Conservation (phyloP, 2,329 filamentous ascomycete genomes). For the Penicillium crustosum region DNA sequence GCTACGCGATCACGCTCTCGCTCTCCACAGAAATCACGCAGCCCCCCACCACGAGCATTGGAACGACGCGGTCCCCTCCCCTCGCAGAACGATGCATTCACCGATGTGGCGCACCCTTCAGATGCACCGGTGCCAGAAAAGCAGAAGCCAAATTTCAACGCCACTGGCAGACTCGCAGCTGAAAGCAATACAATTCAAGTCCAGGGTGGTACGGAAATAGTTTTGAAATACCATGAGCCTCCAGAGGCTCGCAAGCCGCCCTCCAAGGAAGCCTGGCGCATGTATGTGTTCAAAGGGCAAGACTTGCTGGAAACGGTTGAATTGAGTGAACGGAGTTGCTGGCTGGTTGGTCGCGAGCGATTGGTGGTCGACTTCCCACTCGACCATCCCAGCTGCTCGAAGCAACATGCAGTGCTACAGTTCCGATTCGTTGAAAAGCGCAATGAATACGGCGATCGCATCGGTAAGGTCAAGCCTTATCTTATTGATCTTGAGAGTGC, state of each 20-base stretch:
- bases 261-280: conserved; percentile 74
- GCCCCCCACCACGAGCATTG: conserved; percentile 25
- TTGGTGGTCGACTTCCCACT: conserved; percentile 78
- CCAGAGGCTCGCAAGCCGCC: conserved; percentile 87
- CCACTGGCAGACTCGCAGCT: conserved; percentile 78
- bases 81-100: conserved; percentile 49
- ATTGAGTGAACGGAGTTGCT: conserved; percentile 75
- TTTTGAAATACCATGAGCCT: conserved; percentile 95
- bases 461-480: conserved; percentile 79
- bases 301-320: conserved; percentile 81
- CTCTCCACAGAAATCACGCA: conserved; percentile 31
- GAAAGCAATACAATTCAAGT: conserved; percentile 77
- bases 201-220: conserved; percentile 60
- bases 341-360: conserved; percentile 81
- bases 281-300: conserved; percentile 87
- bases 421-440: conserved; percentile 81
- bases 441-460: conserved; percentile 83
- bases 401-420: conserved; percentile 93
- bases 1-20: conserved; percentile 21
- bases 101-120: conserved; percentile 27
- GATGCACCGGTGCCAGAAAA: conserved; percentile 46
- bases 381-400: conserved; percentile 89
- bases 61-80: conserved; percentile 46
- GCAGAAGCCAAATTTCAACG: conserved; percentile 83
- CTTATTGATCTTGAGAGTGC: conserved; percentile 90